A percentile compares a stretch with the other conserved stretches of the same genome.
Conservation (phyloP, 192 early-diverging fungal species). For the Coemansia sp. region DNA sequence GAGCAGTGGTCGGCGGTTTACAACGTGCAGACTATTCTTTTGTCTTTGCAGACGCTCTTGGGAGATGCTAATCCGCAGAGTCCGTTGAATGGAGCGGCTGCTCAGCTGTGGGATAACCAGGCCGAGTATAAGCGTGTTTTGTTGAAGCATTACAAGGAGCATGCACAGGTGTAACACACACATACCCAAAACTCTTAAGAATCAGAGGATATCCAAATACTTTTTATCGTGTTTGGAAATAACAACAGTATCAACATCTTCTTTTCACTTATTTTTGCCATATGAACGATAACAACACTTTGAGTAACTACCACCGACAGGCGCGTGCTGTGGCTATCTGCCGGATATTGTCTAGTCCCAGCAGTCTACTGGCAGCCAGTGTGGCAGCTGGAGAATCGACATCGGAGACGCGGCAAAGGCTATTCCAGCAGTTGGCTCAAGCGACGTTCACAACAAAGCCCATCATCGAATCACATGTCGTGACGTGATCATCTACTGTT, state of each 20-base stretch:
- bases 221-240: not conserved
- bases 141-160: constrained; percentile 55
- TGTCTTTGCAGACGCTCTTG: constrained; percentile 92
- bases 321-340: not conserved
- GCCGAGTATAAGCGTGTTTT: constrained; percentile 53
- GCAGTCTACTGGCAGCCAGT: not conserved
- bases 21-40: constrained; percentile 93
- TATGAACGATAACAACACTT: not conserved
- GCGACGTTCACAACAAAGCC: not conserved
- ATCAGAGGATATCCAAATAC: too few relatives aligned
- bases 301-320: not conserved
- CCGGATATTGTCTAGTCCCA: not conserved
- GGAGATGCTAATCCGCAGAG: constrained; percentile 90
- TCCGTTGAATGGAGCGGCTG: constrained; percentile 93
- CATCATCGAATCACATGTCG: too few relatives aligned
- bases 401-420: not conserved
- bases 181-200: not conserved
- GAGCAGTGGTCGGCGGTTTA: constrained; percentile 97
- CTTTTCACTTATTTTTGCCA: not conserved
- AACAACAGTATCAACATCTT: not conserved
- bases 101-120: constrained; percentile 76
- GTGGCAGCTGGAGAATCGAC: constrained; percentile 9
- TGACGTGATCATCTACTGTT: too few relatives aligned
- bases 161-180: constrained; percentile 1
- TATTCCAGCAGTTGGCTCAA: constrained; percentile 7